phyloP scores from a whole-genome alignment of 2,329 filamentous ascomycete species.

The Cladosporium sp. region DNA sequence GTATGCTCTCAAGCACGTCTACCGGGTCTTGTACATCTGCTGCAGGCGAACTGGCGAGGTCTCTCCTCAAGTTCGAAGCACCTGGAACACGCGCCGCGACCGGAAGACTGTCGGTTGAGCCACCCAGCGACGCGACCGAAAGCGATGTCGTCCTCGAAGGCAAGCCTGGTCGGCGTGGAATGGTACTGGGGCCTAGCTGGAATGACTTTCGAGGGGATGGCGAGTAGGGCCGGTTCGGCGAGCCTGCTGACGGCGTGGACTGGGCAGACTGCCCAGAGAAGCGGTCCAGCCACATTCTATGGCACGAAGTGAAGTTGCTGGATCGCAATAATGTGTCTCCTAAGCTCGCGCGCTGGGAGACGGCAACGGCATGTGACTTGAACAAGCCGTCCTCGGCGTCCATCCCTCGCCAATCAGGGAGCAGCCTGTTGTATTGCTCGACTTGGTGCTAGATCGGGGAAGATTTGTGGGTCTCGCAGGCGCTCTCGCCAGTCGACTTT shows the following conservation, averaged over 20 bases:
- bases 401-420: not conserved
- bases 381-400: not conserved
- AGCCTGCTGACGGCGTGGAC: slow-evolving; percentile 55
- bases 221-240: slow-evolving; percentile 65
- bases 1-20: slow-evolving; percentile 60
- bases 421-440: no score
- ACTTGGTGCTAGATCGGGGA: no score
- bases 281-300: slow-evolving; percentile 81
- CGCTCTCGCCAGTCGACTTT: not conserved
- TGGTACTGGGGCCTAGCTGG: slow-evolving; percentile 63
- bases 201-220: slow-evolving; percentile 64
- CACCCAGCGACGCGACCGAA: slow-evolving; percentile 66
- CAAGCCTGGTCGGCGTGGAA: slow-evolving; percentile 62
- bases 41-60: slow-evolving; percentile 44
- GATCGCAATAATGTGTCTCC: not conserved
- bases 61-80: slow-evolving; percentile 63
- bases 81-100: slow-evolving; percentile 60
- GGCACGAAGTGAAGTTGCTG: not conserved
- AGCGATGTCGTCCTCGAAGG: slow-evolving; percentile 71
- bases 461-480: not conserved
- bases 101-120: slow-evolving; percentile 71
- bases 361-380: slow-evolving; percentile 10
- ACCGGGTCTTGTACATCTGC: slow-evolving; percentile 63
- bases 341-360: not conserved
- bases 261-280: slow-evolving; percentile 70